Evolutionary conservation across 148 eudicot species (phyloP), one percentile per base, ranked within the genome.

Genomic region (Mesembryanthemum crystallinum): DNA sequence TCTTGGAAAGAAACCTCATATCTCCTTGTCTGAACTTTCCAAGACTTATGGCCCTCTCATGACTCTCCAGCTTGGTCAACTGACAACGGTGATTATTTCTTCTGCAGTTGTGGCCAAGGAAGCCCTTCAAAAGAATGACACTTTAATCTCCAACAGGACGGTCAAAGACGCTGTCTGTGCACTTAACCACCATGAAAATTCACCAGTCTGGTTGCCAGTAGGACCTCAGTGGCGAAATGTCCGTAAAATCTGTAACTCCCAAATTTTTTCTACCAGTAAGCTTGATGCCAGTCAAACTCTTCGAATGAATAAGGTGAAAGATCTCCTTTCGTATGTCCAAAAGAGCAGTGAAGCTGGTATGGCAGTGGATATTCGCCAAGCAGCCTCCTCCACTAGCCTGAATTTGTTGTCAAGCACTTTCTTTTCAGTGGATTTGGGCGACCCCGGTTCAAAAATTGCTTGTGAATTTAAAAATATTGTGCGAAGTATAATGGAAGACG

Each of bases 1-100:
- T 39, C 87, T 89, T 1, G 92, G 88, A 1, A 37, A 24, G 17
- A 77, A 80, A 23, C 92, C 90, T 18, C 92, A 89, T 73, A 43
- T 76, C 57, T 80, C 88, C 43, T 74, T 89, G 7, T 69, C 88
- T 29, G 9, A 78, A 37, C 85, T 89, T 0, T 83, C 92, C 65
- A 78, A 84, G 15, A 76, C 33, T 0, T 71, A 85, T 75, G 92
- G 89, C 58, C 83, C 87, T 4, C 78, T 87, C 20, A 83, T 85
- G 86, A 42, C 77, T 42, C 80, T 85, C 39, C 80, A 85, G 64
- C 78, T 89, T 0, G 92, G 89, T 6, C 32, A 64, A 23, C 64
- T 81, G 0, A 77, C 71, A 28, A 83, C 89, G 0, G 73, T 89
- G 5, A 85, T 89, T 11, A 77, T 87, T 8, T 82, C 88, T 30